Evolutionary conservation across 805 yeast species (phyloP).

Genomic region (Kodamaea hsintzibuensis): DNA sequence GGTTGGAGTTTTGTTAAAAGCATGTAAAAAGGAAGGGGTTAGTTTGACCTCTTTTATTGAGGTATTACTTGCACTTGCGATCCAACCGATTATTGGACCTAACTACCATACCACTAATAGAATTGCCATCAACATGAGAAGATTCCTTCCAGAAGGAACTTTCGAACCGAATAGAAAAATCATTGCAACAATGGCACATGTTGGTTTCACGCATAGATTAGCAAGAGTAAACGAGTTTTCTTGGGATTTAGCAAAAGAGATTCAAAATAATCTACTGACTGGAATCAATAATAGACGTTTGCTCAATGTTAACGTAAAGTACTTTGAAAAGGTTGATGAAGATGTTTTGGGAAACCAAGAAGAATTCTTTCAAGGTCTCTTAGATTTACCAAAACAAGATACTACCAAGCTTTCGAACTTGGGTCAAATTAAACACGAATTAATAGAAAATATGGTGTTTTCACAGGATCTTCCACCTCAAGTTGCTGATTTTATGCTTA

Average conservation of each 20-base stretch:
- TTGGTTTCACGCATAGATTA: constrained; percentile 30
- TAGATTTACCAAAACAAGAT: constrained; percentile 31
- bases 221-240: constrained; percentile 31
- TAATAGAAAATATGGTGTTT: constrained; percentile 6
- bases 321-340: constrained; percentile 16
- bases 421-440: constrained; percentile 3
- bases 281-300: constrained; percentile 23
- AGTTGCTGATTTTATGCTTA: constrained; percentile 5
- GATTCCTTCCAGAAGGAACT: constrained; percentile 21
- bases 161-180: constrained; percentile 18
- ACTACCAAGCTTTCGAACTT: constrained; percentile 21
- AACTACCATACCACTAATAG: constrained; percentile 22
- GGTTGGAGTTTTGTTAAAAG: constrained; percentile 22
- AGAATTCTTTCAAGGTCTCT: constrained; percentile 20
- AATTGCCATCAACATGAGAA: constrained; percentile 35
- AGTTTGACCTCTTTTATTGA: constrained; percentile 35
- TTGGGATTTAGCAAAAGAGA: constrained; percentile 31
- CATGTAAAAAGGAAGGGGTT: constrained; percentile 29
- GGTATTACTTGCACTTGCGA: constrained; percentile 25
- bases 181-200: constrained; percentile 34
- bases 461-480: constrained; percentile 13
- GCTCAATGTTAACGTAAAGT: constrained; percentile 22
- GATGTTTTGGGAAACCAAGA: constrained; percentile 16
- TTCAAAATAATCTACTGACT: constrained; percentile 9
- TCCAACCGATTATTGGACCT: constrained; percentile 29